Evolutionary conservation across 2,329 filamentous ascomycete species (phyloP), one percentile per base, ranked within the genome.

Genomic region (Lasiodiplodia sp.): DNA sequence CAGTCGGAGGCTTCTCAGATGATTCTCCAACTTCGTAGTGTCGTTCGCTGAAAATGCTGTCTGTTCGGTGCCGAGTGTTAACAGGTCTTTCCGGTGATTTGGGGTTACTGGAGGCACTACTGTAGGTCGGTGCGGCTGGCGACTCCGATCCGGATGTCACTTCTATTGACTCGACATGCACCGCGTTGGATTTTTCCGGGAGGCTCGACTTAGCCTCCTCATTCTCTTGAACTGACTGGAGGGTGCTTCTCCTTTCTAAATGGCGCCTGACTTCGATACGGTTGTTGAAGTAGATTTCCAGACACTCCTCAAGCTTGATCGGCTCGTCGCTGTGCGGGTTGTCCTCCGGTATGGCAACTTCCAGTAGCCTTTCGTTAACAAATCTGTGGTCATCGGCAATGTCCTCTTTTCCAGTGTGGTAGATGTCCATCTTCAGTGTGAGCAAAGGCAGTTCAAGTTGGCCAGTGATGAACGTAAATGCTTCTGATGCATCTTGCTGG

Each of bases 281-380:
- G 68, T 94, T 94, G 79, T 98, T 97, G 85, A 98, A 98, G 76
- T 97, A 98, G 66, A 91, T 90, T 77, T 97, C 94, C 21, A 99
- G 82, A 73, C 95, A 98, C 72, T 96, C 92, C 79, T 98, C 96
- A 23, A 99, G 82, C 34, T 91, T 94, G 70, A 97, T 86, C 2
- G 87, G 85, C 69, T 88, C 89, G 28, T 89, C 90, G 56, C 92
- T 88, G 7, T 80, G 75, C 6, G 89, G 86, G 62, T 92, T 90
- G 1, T 88, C 85, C 62, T 92, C 89, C 0, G 93, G 92, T n/a
- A 99, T 92, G 0, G 94, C 94, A 51, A 99, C 88, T 75, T 98
- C 96, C 7, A 99, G 84, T 25, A 97, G 82, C 66, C 96, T 87
- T 80, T 99, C 96, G 72, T 97, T 95, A 66, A 97, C 90, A 68